phyloP scores from a whole-genome alignment of 2,329 filamentous ascomycete genomes.

The Claviceps quebecensis region DNA sequence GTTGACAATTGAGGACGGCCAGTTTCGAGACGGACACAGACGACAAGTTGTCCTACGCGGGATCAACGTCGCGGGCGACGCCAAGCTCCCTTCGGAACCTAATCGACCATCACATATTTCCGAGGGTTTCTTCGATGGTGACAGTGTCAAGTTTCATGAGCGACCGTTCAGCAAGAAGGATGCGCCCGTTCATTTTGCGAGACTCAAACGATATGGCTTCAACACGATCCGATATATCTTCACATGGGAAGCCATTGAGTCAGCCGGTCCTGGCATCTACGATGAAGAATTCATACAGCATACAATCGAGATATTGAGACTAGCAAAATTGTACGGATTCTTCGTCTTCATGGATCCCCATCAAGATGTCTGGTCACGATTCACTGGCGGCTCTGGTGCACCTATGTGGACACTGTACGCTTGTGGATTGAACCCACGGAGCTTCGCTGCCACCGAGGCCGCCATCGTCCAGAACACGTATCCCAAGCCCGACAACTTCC shows the following conservation, averaged over 20 bases:
- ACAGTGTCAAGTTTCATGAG: conserved; percentile 77
- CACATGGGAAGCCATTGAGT: conserved; percentile 98
- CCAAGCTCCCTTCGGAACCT: conserved; percentile 75
- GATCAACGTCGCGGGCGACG: conserved; percentile 85
- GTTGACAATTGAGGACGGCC: conserved; percentile 70
- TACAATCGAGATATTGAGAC: conserved; percentile 70
- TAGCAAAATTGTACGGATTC: conserved; percentile 83
- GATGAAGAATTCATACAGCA: conserved; percentile 89
- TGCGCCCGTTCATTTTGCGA: conserved; percentile 72
- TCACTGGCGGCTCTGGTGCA: conserved; percentile 85
- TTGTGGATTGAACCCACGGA: conserved; percentile 74
- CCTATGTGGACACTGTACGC: conserved; percentile 98
- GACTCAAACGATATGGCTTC: conserved; percentile 80
- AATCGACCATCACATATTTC: conserved; percentile 66
- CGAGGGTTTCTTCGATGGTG: conserved; percentile 80
- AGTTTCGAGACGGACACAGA: conserved; percentile 68
- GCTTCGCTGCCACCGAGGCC: conserved; percentile 75
- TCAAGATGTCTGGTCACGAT: conserved; percentile 96
- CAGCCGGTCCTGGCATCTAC: conserved; percentile 77
- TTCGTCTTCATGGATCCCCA: conserved; percentile 98
- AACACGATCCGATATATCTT: conserved; percentile 95
- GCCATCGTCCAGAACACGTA: conserved; percentile 93
- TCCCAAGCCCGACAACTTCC: conserved; percentile 68
- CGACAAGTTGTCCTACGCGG: conserved; percentile 81
- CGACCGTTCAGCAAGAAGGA: conserved; percentile 75